phyloP scores from a whole-genome alignment of 2,329 filamentous ascomycete genomes.

The Pyricularia pennisetigena region DNA sequence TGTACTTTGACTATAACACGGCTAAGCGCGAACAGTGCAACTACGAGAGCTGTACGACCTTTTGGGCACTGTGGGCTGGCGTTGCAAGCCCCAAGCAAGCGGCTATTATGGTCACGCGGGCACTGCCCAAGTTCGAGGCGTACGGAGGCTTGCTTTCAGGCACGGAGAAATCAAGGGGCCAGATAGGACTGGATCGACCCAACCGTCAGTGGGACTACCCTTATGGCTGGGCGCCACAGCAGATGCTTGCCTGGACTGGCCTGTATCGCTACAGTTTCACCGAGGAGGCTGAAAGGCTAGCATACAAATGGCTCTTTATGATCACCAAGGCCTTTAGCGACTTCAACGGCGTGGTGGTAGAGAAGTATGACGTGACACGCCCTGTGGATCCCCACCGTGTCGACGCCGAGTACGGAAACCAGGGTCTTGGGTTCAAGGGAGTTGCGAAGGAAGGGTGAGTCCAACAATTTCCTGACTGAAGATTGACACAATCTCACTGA shows the following conservation, averaged over 20 bases:
- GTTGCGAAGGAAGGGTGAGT: constrained; percentile 92
- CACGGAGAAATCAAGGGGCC: constrained; percentile 79
- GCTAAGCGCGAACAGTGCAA: constrained; percentile 67
- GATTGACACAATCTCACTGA: neutral
- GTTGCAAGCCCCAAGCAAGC: constrained; percentile 80
- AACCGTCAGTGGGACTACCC: constrained; percentile 99
- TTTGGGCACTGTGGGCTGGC: constrained; percentile 97
- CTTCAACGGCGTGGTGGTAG: constrained; percentile 95
- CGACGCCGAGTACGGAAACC: constrained; percentile 95
- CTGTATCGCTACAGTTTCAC: constrained; percentile 85
- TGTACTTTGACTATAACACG: constrained; percentile 98
- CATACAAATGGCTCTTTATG: constrained; percentile 98
- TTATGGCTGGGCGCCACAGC: constrained; percentile 96
- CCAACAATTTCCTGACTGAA: neutral
- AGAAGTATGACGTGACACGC: constrained; percentile 96
- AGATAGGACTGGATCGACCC: constrained; percentile 68
- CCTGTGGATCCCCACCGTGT: constrained; percentile 87
- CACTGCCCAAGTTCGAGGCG: constrained; percentile 78
- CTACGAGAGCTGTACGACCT: constrained; percentile 88
- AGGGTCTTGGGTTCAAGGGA: constrained; percentile 89
- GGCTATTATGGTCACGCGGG: constrained; percentile 68
- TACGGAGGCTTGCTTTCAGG: constrained; percentile 83
- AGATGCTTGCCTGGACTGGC: constrained; percentile 95
- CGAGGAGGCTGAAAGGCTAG: constrained; percentile 78
- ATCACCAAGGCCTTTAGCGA: constrained; percentile 97